phyloP scores from a whole-genome alignment of 176 grass and related monocot genomes.

The Puccinellia tenuiflora region DNA sequence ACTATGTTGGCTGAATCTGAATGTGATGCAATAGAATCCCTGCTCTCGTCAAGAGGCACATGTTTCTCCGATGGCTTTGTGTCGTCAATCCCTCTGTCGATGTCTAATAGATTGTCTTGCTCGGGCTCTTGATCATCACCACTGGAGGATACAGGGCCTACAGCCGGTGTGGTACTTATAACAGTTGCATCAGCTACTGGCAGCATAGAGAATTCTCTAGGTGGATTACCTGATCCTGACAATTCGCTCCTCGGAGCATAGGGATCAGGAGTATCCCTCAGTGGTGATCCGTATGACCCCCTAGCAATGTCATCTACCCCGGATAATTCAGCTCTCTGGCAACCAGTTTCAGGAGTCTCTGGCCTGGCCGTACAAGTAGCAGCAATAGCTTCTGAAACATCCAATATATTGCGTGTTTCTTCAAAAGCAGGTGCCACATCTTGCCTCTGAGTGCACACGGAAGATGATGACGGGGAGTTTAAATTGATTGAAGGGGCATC shows the following conservation, averaged over 20 bases:
- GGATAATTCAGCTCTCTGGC: neutral
- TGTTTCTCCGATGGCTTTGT: conserved; percentile 13
- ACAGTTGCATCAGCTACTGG: conserved; percentile 18
- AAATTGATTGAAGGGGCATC: conserved; percentile 28
- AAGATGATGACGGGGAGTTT: conserved; percentile 49
- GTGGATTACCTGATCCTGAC: conserved; percentile 13
- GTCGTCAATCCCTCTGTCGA: neutral
- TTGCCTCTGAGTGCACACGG: conserved; percentile 17
- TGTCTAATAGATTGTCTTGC: conserved; percentile 2
- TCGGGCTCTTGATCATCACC: conserved; percentile 13
- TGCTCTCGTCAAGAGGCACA: conserved; percentile 9
- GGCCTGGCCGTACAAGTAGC: neutral
- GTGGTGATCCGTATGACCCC: neutral
- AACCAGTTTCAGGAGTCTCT: conserved; percentile 27
- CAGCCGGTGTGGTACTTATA: conserved; percentile 20
- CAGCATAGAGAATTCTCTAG: conserved; percentile 12
- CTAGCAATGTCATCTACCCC: conserved; percentile 8
- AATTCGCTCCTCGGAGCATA: neutral
- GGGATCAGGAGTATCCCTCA: neutral
- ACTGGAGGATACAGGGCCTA: neutral
- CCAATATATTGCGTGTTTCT: conserved; percentile 16
- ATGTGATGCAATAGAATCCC: conserved; percentile 11
- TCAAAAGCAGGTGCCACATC: conserved; percentile 14
- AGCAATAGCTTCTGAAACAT: conserved; percentile 23
- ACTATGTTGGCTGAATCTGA: conserved; percentile 1